Base-by-base conservation (phyloP, 2,329 filamentous ascomycete genomes). In the Colletotrichum echinochloae region DNA sequence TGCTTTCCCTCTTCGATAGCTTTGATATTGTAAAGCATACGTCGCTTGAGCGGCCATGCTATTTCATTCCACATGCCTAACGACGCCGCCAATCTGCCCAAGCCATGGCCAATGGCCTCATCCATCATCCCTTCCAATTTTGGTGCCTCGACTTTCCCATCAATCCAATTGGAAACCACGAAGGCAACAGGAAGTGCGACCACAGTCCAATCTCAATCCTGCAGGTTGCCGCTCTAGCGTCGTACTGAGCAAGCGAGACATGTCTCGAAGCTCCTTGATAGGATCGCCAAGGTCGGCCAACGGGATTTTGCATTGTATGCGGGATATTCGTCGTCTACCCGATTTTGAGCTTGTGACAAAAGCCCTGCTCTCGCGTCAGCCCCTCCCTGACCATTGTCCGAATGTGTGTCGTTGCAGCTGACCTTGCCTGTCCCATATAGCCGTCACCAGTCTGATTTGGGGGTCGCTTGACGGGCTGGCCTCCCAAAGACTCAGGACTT, bases 201-300 rank as follows among this genome's bases (percentile, higher is more conserved):
- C 28, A 49, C 59, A 20, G 48, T 46, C 55, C 66, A 70, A 66
- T 66, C 48, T 72, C 65, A 16, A 41, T 37, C 60, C 55, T 72
- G 72, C 66, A 67, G 56, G 61, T 26, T 60, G 30, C 66, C 70
- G 60, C 57, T 33, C 28, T 54, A 37, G 60, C 35, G 66, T 72
- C 46, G 44, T 39, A 72, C 70, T 52, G 39, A 33, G 39, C 49
- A 66, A 70, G 66, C 72, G 63, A 73, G 66, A 73, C 62, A 66
- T 67, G 70, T 66, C 66, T 72, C 41, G 52, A 70, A 66, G 62
- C 65, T 69, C 70, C 72, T 65, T 64, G 60, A 73, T 73, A 72
- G 72, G 70, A 61, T 41, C 41, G 60, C 49, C 64, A 71, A 67
- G 68, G 64, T 28, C 28, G 52, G 26, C 51, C 44, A 63, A 33